Base-by-base conservation (phyloP, 768 basidiomycete species). In the Daedalea quercina region DNA sequence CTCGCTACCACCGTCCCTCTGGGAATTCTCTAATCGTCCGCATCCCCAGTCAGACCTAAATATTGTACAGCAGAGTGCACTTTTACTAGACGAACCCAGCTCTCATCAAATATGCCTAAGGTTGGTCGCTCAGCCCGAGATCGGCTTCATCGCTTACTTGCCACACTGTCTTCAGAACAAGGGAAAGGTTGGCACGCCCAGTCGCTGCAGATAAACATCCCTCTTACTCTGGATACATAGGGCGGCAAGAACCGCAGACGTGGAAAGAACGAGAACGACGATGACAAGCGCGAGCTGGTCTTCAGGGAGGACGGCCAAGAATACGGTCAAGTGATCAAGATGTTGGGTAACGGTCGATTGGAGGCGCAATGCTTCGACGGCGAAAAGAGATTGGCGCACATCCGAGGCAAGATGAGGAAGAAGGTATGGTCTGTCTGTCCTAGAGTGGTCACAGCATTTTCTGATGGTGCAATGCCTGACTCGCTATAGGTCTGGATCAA, bases 191-290 rank as follows among this genome's bases (percentile, higher is more conserved):
- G 47, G 54, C 37, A 22, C 28, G 11, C 11, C 22, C 42, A 6
- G 25, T 9, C n/a, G 4, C 9, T 15, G 8, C 35, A 15, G 1
- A 45, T 9, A 19, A 48, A 49, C 17, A 24, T 47, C 47, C 11
- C 43, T 35, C 28, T 35, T 37, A 44, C 42, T 24, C 25, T 13
- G 57, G 51, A 11, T 54, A n/a, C n/a, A 58, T 63, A 99, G 94
- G 95, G 95, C 69, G 96, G 95, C 57, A 98, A 99, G 80, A 99
- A 98, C 76, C 83, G 95, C 74, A 82, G 96, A 81, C 81, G 96
- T 74, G 96, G 96, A 79, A 99, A 99, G 83, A 98, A 97, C 73
- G 95, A 99, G 76, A 96, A 95, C 74, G 96, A 98, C 52, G 90
- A 91, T 63, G 91, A 96, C 76, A 98, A 97, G 79, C 89, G 96